phyloP scores from a whole-genome alignment of 2,329 filamentous ascomycete species.

The Phialophora chinensis region DNA sequence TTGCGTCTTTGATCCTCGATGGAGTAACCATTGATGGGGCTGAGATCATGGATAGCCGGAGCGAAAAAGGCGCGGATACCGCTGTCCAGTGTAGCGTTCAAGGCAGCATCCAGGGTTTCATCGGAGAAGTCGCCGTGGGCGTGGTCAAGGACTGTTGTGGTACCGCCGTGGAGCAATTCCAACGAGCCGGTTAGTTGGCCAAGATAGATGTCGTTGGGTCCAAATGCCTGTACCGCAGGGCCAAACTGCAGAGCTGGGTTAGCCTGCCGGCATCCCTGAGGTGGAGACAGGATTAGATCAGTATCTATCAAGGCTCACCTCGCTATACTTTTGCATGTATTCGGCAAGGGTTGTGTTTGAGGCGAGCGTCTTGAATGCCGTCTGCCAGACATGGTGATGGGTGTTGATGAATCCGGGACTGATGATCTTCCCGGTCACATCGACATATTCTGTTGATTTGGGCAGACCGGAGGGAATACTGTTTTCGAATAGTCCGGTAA shows the following conservation, averaged over 20 bases:
- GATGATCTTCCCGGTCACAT: conserved; percentile 44
- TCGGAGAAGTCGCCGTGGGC: conserved; percentile 39
- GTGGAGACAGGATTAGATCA: background rate
- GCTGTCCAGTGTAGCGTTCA: conserved; percentile 40
- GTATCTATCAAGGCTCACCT: background rate
- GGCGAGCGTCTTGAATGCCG: conserved; percentile 59
- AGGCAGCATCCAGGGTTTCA: conserved; percentile 38
- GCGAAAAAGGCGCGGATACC: conserved; percentile 25
- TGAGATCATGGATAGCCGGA: background rate
- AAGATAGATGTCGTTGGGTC: conserved; percentile 55
- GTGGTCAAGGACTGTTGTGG: conserved; percentile 42
- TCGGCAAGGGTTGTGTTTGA: conserved; percentile 59
- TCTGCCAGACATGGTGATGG: conserved; percentile 52
- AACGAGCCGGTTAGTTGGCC: conserved; percentile 37
- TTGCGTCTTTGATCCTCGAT: conserved; percentile 1
- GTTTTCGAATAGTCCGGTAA: background rate
- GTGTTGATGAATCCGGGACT: conserved; percentile 43
- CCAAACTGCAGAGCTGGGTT: background rate
- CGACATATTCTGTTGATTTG: conserved; percentile 37
- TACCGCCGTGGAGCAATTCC: conserved; percentile 21
- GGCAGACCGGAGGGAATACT: background rate
- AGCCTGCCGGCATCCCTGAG: background rate
- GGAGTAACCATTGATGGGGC: background rate
- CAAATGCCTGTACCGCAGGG: conserved; percentile 42
- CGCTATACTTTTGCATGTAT: conserved; percentile 54